Evolutionary conservation across 202 grass and related monocot species (phyloP), one percentile per base, ranked within the genome.

Genomic region (Hordeum pubiflorum): DNA sequence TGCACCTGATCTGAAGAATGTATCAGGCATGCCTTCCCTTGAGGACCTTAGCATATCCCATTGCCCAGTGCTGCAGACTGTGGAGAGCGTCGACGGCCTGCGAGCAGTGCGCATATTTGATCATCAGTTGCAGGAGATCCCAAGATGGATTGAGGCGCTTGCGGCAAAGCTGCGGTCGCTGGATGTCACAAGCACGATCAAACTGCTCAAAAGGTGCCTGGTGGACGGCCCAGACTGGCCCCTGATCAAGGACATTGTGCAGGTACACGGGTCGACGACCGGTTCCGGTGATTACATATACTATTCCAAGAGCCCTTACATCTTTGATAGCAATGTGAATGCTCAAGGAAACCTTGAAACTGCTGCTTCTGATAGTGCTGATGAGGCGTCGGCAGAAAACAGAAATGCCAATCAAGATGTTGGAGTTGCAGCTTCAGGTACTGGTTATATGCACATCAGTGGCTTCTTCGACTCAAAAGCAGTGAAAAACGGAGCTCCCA

Each of bases 21-120:
- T 97, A 77, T 85, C 83, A 64, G 76, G 79, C 43, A 67, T 94
- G 74, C 77, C 91, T 81, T 86, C 72, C 54, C 89, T 94, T 59
- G 64, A 89, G 82, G 86, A 83, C 37, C 85, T 97, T 40, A 87
- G 83, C 84, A 86, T 94, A 60, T 91, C 86, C 24, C 60, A 87
- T 62, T 94, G 83, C 39, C 89, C 87, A 52, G 32, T 50, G 75
- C 34, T 92, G 39, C 56, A 84, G 44, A 85, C 24, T 20, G 43
- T 94, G 46, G 56, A 89, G 59, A 74, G 79, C 18, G 64, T 86
- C n/a, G 12, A 82, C 14, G n/a, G 57, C 22, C 71, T 97, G 41
- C 72, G 8, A 81, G 69, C 46, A 60, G 36, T 97, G 39, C 82
- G 86, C 56, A 90, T 92, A 20, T 96, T 83, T 54, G 87, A 96